Conservation (phyloP, 345 rosid genomes). For the Zanthoxylum bungeanum region DNA sequence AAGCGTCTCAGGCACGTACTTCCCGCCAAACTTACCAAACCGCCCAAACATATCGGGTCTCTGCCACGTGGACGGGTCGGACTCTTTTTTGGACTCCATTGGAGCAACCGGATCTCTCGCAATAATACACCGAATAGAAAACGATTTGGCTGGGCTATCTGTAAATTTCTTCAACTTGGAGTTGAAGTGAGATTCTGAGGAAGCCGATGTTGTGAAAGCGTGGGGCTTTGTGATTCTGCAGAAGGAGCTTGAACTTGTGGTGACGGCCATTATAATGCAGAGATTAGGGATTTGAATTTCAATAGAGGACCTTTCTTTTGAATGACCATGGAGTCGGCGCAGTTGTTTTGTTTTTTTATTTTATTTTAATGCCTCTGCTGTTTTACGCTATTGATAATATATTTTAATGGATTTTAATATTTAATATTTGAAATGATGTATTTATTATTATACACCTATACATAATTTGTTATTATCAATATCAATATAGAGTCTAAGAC, state of each 20-base stretch:
- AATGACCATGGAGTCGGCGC: no score
- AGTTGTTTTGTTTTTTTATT: no score
- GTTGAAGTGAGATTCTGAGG: conserved; percentile 24
- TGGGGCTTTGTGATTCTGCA: conserved; percentile 19
- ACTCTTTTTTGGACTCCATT: conserved; percentile 32
- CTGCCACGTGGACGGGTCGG: conserved; percentile 39
- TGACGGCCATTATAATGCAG: background rate
- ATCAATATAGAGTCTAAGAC: no score
- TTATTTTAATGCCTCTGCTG: no score
- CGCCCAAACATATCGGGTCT: conserved; percentile 90
- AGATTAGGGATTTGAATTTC: background rate
- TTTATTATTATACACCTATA: no score
- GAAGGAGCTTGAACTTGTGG: background rate
- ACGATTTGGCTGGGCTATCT: conserved; percentile 1
- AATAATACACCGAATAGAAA: conserved; percentile 47
- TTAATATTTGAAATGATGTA: no score
- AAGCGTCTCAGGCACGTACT: conserved; percentile 89
- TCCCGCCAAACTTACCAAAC: conserved; percentile 88
- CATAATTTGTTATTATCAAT: no score
- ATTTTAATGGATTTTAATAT: no score
- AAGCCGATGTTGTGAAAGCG: conserved; percentile 19
- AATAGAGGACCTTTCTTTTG: background rate
- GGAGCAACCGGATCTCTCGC: conserved; percentile 37
- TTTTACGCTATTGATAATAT: no score
- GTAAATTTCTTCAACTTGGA: conserved; percentile 27